These are phyloP conservation scores for Talaromyces trachyspermus DNA, from an alignment of 495 filamentous ascomycete genomes.

Conservation along the genomic window DNA sequence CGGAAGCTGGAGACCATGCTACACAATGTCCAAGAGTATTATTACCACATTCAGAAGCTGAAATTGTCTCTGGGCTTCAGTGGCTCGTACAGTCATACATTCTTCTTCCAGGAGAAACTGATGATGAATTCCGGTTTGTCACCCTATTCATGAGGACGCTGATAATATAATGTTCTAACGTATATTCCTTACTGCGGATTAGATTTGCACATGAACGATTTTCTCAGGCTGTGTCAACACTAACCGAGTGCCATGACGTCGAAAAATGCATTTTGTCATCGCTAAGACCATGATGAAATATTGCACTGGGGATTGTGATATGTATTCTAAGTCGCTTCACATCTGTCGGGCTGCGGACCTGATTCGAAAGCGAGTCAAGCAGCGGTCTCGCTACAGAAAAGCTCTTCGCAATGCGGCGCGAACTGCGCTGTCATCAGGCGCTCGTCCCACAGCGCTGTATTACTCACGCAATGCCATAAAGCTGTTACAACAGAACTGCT, in stretches of 20 bases:
- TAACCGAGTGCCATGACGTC: slow-evolving; percentile 59
- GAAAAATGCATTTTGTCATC: slow-evolving; percentile 84
- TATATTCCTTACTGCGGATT: slow-evolving; percentile 16
- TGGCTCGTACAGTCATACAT: slow-evolving; percentile 69
- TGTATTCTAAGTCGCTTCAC: slow-evolving; percentile 68
- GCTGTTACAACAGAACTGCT: slow-evolving; percentile 72
- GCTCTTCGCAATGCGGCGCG: slow-evolving; percentile 70
- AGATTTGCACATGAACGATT: slow-evolving; percentile 82
- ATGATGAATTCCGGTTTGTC: slow-evolving; percentile 57
- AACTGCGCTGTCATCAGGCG: slow-evolving; percentile 69
- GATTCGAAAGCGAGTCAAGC: slow-evolving; percentile 54
- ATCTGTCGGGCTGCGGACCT: slow-evolving; percentile 65
- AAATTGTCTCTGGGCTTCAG: slow-evolving; percentile 69
- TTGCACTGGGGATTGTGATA: slow-evolving; percentile 47
- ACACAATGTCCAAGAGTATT: slow-evolving; percentile 7
- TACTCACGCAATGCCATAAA: slow-evolving; percentile 68
- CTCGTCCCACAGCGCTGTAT: slow-evolving; percentile 66
- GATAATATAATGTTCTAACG: neutral
- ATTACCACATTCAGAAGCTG: slow-evolving; percentile 34
- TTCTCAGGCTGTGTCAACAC: slow-evolving; percentile 59
- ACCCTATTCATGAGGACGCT: neutral
- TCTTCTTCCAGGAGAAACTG: slow-evolving; percentile 64
- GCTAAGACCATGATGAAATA: slow-evolving; percentile 71
- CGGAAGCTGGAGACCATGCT: slow-evolving; percentile 13
- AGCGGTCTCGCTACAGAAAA: slow-evolving; percentile 59